Evolutionary conservation across 257 asterid species (phyloP), one percentile per base, ranked within the genome.

Genomic region (Rehmannia glutinosa): DNA sequence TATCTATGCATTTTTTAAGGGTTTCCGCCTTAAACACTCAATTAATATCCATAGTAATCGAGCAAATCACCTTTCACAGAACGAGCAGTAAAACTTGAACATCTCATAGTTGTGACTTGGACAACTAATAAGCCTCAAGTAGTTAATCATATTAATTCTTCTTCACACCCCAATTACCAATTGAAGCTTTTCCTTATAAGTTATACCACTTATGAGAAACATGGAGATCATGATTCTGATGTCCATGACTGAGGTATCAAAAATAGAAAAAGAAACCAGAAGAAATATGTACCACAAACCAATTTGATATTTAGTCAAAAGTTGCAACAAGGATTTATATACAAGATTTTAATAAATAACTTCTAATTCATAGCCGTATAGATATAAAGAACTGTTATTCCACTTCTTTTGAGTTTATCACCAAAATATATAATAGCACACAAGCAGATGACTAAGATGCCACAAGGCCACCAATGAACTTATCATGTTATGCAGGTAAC

Each of bases 401-500:
- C 25, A 53, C 41, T 64, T 52, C 27, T 21, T 30, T 23, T 11
- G 45, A 50, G 42, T 32, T 30, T 7, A 17, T 32, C 25, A 58
- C 45, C 13, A 27, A 33, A 36, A 43, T 66, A 58, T 39, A 66
- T 27, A 67, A 50, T 15, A 66, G 72, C 61, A 72, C 57, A 55
- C 39, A 46, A n/a, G n/a, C n/a, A n/a, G n/a, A n/a, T n/a, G n/a
- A n/a, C n/a, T n/a, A n/a, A n/a, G n/a, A n/a, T n/a, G n/a, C 58
- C 70, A 59, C 4, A 65, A 47, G 50, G 38, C 11, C 10, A 7
- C 17, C 1, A 30, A 6, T 60, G 46, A 66, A 59, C 59, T 20
- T 33, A 64, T 45, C 27, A 51, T 15, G 6, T 87, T 78, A 92
- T 5, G 83, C 96, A 64, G 88, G 96, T 78, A 92, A 66, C 2